Percentiles rank a stretch among this genome's conserved stretches.
These are phyloP conservation scores for Perkinsus marinus DNA, from an alignment of 169 alveolate species.

Conservation along the genomic window DNA sequence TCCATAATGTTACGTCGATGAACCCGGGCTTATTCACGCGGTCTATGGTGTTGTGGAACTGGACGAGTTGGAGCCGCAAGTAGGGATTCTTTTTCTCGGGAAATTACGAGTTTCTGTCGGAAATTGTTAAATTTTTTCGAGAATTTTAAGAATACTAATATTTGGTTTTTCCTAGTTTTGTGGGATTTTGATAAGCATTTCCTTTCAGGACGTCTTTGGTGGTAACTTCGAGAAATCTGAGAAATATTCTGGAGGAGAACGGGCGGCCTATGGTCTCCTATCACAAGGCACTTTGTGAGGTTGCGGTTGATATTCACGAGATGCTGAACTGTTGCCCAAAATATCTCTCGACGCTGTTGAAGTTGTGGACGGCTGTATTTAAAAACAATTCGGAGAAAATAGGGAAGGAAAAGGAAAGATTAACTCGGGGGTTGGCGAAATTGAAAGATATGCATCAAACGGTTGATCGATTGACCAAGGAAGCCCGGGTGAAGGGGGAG, in stretches of 20 bases:
- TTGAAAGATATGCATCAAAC: conserved; percentile 67
- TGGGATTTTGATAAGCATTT: too few species aligned
- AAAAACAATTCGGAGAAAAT: neutral
- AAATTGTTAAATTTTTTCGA: too few species aligned
- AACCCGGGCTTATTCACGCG: conserved; percentile 68
- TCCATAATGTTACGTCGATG: conserved; percentile 45
- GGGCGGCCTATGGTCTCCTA: neutral
- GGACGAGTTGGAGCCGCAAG: conserved; percentile 32
- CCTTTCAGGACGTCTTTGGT: neutral
- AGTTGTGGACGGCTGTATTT: neutral
- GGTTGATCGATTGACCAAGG: conserved; percentile 59
- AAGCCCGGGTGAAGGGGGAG: conserved; percentile 57
- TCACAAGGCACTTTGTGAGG: neutral
- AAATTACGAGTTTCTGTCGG: too few species aligned
- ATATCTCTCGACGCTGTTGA: neutral
- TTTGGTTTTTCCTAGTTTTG: neutral
- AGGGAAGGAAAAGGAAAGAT: conserved; percentile 40
- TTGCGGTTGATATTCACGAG: neutral
- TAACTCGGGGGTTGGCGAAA: conserved; percentile 65
- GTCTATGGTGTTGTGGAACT: conserved; percentile 62
- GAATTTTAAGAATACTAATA: neutral
- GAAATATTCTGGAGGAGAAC: neutral
- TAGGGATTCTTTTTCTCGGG: too few species aligned
- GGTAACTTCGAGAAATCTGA: neutral
- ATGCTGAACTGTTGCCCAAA: neutral